These are phyloP conservation scores for Fusarium sp. DNA, from an alignment of 2,329 filamentous ascomycete genomes.

Conservation along the genomic window DNA sequence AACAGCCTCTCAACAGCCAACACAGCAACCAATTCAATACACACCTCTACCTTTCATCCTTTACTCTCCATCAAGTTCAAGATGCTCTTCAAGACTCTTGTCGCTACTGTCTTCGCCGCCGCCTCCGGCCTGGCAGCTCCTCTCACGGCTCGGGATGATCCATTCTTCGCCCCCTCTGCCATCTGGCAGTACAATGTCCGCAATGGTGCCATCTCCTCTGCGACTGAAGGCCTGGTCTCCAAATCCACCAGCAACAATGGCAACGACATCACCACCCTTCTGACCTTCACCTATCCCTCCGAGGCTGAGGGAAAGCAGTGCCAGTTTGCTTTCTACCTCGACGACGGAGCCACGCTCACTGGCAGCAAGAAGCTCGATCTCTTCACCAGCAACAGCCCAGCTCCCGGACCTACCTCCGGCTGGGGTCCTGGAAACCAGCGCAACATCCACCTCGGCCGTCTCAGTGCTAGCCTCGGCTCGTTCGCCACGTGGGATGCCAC, in stretches of 20 bases:
- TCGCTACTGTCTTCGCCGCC: constrained; percentile 33
- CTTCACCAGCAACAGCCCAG: constrained; percentile 40
- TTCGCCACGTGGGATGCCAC: constrained; percentile 32
- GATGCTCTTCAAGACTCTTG: constrained; percentile 42
- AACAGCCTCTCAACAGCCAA: background rate
- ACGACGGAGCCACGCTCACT: constrained; percentile 23
- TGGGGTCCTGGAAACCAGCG: constrained; percentile 46
- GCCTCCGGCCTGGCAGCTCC: constrained; percentile 36
- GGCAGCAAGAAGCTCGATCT: constrained; percentile 46
- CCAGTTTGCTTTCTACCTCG: constrained; percentile 44
- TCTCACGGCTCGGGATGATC: constrained; percentile 22
- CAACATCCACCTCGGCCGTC: constrained; percentile 38
- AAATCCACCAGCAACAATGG: constrained; percentile 40
- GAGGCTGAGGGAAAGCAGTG: constrained; percentile 39
- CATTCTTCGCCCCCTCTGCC: constrained; percentile 39
- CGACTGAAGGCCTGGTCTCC: constrained; percentile 19
- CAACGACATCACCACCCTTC: constrained; percentile 45
- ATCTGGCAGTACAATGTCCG: constrained; percentile 39
- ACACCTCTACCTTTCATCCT: background rate
- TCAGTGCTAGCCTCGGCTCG: constrained; percentile 6
- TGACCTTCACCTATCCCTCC: constrained; percentile 46
- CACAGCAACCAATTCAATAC: background rate
- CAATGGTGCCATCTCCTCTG: constrained; percentile 39
- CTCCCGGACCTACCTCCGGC: constrained; percentile 28
- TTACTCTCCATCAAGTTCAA: background rate